Evolutionary conservation across 2,329 filamentous ascomycete genomes (phyloP), one percentile per base, ranked within the genome.

Genomic region (Fusarium penzigii): DNA sequence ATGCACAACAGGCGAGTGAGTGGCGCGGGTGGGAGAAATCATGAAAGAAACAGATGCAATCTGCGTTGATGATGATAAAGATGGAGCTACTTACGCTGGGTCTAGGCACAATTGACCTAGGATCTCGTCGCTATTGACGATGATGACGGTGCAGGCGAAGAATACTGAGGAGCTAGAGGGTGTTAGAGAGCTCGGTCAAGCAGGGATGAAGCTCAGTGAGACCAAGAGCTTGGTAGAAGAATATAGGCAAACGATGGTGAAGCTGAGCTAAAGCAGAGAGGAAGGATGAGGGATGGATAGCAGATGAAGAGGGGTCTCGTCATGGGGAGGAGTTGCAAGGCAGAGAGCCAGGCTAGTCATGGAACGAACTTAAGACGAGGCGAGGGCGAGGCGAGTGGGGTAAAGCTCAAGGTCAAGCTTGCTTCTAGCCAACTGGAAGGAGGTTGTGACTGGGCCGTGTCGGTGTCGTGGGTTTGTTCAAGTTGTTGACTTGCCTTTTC

Each of bases 31-130:
- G 45, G 36, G 44, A 45, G 29, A 47, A 49, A 43, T 32, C 41
- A 42, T 34, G 34, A 17, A 44, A 46, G 46, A 34, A 25, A 20
- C 25, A 32, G n/a, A 45, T 42, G n/a, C 44, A 41, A 57, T 25
- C 42, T 16, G 45, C 38, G 39, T 51, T 39, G 48, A 41, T 20
- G 49, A 32, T 17, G 50, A 49, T 39, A 54, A 55, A 51, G 53
- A 46, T 53, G 47, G 46, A 47, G 41, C 48, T 32, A 58, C 58
- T 60, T 43, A 60, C 58, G 32, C n/a, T 54, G 44, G 54, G 58
- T 56, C 46, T 55, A 44, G 32, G 13, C 32, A 36, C 32, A 9
- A 36, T 36, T 36, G 32, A 36, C 32, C 32, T 36, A 36, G 32
- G 13, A 36, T 6, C 32, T 14, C 32, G 32, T 36, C 32, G 32